These are phyloP conservation scores for Chlamydomonas incerta DNA, from an alignment of 139 green algal genomes.

Conservation along the genomic window DNA sequence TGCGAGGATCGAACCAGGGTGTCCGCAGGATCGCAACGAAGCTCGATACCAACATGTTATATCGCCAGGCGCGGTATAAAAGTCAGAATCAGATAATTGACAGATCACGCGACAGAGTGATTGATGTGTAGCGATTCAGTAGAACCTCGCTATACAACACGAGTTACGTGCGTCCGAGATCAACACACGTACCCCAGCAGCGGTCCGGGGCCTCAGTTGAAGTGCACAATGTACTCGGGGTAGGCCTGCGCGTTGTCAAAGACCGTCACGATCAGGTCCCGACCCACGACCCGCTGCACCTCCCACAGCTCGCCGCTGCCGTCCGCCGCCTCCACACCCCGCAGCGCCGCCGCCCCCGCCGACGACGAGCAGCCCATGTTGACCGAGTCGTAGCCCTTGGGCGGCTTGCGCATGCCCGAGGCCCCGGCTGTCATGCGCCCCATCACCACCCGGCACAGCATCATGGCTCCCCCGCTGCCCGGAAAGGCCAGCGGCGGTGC, in stretches of 20 bases:
- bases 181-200: too few species aligned
- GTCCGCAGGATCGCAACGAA: too few species aligned
- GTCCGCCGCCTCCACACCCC: too few species aligned
- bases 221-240: slow-evolving; percentile 46
- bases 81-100: too few species aligned
- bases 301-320: not conserved
- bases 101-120: too few species aligned
- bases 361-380: not conserved
- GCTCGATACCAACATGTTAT: too few species aligned
- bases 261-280: slow-evolving; percentile 24
- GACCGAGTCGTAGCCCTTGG: slow-evolving; percentile 31
- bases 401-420: slow-evolving; percentile 28
- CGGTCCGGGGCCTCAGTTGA: slow-evolving; percentile 12
- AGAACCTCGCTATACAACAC: too few species aligned
- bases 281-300: not conserved
- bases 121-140: too few species aligned
- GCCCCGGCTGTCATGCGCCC: not conserved
- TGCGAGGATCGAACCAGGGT: too few species aligned
- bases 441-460: slow-evolving; percentile 45
- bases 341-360: too few species aligned
- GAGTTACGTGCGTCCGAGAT: too few species aligned
- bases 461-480: not conserved
- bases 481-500: not conserved
- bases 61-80: too few species aligned
- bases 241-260: slow-evolving; percentile 54